Base-by-base conservation (phyloP, 345 rosid genomes). In the Leavenworthia alabamica region DNA sequence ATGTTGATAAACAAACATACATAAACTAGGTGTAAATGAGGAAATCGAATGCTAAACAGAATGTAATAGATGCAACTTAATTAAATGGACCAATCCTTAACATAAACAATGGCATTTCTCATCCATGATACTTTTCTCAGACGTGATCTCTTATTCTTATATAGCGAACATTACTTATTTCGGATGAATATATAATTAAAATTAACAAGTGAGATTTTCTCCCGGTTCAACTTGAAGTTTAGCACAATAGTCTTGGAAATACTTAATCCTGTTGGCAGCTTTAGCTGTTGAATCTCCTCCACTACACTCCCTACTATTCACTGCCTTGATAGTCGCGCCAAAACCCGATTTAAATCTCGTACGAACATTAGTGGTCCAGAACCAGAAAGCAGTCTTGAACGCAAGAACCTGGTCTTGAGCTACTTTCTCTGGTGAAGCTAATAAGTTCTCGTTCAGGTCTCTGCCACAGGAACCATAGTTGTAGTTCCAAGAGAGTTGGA, bases 361-460 rank as follows among this genome's bases (percentile, higher is more conserved):
- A 3, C 70, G 81, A 15, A 85, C 89, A 33, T 2, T 45, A 17
- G 66, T 72, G 71, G 72, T 81, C 96, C 91, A 88, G 48, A 58
- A 88, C 96, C 96, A 85, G 27, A 88, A 47, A 10, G 86, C 83
- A 0, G 90, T 80, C 78, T 75, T 77, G 73, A 88, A 88, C 1
- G 91, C 70, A 9, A 85, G 39, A 10, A 64, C 71, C 0, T 79
- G 75, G 32, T 85, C 87, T 1, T 52, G 75, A 28, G 80, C 84
- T 12, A 88, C 91, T 1, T 55, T 79, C 51, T 85, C 91, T 0
- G 91, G 91, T 1, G 77, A 39, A 43, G 64, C 77, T 51, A 85
- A 46, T 4, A 82, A 71, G 3, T 85, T 67, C 50, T 85, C 78
- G 0, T 68, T 37, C 5, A 62, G 17, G 74, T 69, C 80, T 6